A percentile compares a stretch with the other conserved stretches of the same genome.
Evolutionary conservation across 2,329 filamentous ascomycete genomes (phyloP).

Genomic region (Penicillium sp.): DNA sequence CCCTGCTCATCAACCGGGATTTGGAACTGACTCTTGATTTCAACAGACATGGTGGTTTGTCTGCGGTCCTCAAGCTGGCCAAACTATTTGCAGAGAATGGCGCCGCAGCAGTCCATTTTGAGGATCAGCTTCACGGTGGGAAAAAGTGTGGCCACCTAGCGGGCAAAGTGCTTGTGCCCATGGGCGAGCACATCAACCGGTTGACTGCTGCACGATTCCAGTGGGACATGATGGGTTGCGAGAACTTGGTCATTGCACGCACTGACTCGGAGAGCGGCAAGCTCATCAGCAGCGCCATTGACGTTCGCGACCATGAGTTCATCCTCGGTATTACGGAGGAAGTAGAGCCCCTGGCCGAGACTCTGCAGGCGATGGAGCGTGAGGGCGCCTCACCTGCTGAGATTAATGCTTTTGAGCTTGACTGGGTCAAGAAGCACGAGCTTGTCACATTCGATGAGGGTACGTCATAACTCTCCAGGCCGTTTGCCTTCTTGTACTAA

Average conservation of each 20-base stretch:
- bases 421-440: conserved; percentile 81
- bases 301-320: conserved; percentile 93
- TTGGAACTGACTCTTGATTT: conserved; percentile 5
- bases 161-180: conserved; percentile 90
- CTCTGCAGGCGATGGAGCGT: conserved; percentile 82
- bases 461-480: conserved; percentile 16
- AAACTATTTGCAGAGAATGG: conserved; percentile 98
- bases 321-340: conserved; percentile 81
- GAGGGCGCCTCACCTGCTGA: conserved; percentile 70
- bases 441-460: conserved; percentile 86
- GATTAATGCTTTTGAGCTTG: conserved; percentile 78
- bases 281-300: conserved; percentile 83
- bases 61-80: conserved; percentile 88
- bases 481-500: conserved; percentile 7
- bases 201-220: conserved; percentile 89
- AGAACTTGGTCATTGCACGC: conserved; percentile 90
- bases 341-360: conserved; percentile 79
- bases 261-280: conserved; percentile 94
- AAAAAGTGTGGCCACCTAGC: conserved; percentile 98
- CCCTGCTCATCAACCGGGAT: not conserved
- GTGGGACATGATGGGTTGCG: conserved; percentile 95
- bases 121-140: conserved; percentile 94
- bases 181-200: conserved; percentile 93
- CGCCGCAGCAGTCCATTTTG: conserved; percentile 92
- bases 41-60: conserved; percentile 75